phyloP scores from a whole-genome alignment of 2,329 filamentous ascomycete species.

The Cytospora piceae region DNA sequence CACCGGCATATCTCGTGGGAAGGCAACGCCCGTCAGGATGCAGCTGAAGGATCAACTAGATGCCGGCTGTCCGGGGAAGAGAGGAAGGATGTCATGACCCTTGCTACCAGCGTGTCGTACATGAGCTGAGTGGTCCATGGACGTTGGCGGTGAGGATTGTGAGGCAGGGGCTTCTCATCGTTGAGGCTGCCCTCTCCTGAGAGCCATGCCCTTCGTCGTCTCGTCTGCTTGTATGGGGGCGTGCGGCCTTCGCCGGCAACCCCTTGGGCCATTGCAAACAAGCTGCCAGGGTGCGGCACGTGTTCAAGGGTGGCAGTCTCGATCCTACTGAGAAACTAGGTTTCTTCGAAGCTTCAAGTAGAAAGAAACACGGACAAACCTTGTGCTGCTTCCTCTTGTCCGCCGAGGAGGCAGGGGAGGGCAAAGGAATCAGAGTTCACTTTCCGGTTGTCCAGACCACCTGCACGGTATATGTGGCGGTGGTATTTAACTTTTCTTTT shows the following conservation, averaged over 20 bases:
- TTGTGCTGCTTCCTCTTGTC: background rate
- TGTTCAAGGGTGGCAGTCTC: background rate
- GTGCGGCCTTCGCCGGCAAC: background rate
- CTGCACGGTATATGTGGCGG: background rate
- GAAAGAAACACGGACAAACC: background rate
- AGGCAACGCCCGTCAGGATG: background rate
- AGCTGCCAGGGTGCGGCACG: background rate
- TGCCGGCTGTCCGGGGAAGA: background rate
- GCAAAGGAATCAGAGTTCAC: background rate
- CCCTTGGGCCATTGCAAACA: background rate
- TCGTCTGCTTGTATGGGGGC: background rate
- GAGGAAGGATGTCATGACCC: background rate
- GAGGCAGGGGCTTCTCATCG: background rate
- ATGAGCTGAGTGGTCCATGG: background rate
- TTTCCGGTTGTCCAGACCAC: background rate
- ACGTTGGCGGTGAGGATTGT: background rate
- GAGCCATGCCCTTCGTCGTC: background rate
- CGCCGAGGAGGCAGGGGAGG: background rate
- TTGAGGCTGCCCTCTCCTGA: background rate
- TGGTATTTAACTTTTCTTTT: background rate
- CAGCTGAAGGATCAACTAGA: background rate
- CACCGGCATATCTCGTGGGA: background rate
- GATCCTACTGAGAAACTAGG: background rate
- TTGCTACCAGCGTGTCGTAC: background rate
- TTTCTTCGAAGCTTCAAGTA: background rate